These are phyloP conservation scores for Metschnikowia sp. DNA, from an alignment of 805 yeast species.

Conservation along the genomic window DNA sequence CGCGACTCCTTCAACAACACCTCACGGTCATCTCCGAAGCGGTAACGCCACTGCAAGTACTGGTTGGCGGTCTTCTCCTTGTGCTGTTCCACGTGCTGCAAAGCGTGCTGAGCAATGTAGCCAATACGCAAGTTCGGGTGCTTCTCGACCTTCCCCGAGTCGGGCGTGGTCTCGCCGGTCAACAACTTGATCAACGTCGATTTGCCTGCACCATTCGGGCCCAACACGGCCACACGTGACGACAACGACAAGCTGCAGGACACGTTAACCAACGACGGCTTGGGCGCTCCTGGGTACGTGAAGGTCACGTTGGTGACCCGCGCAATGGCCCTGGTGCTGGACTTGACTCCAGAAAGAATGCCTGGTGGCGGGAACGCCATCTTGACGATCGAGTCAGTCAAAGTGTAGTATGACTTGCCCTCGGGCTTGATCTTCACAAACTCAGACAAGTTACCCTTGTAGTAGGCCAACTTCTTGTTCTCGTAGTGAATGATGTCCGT, in stretches of 20 bases:
- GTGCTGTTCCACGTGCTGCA: constrained; percentile 95
- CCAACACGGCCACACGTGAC: constrained; percentile 95
- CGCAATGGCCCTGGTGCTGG: constrained; percentile 91
- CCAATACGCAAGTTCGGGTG: constrained; percentile 98
- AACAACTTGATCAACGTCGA: constrained; percentile 90
- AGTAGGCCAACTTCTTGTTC: constrained; percentile 88
- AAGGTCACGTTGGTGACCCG: constrained; percentile 82
- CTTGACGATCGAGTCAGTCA: constrained; percentile 87
- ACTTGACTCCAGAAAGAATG: constrained; percentile 93
- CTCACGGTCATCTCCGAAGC: constrained; percentile 97
- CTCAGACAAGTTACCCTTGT: constrained; percentile 92
- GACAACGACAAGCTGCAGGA: constrained; percentile 90
- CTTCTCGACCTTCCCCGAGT: constrained; percentile 87
- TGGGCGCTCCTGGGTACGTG: constrained; percentile 82
- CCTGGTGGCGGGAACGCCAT: constrained; percentile 99
- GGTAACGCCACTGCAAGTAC: constrained; percentile 97
- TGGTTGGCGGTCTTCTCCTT: constrained; percentile 97
- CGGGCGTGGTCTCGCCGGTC: constrained; percentile 88
- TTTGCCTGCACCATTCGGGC: constrained; percentile 99
- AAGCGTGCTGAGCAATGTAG: constrained; percentile 97
- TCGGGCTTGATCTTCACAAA: constrained; percentile 92
- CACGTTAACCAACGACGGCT: constrained; percentile 75
- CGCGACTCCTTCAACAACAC: constrained; percentile 87
- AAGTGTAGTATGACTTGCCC: constrained; percentile 92
- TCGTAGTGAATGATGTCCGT: constrained; percentile 97